Evolutionary conservation across 2,329 filamentous ascomycete genomes (phyloP), one percentile per base, ranked within the genome.

Genomic region (Fusarium keratoplasticum): DNA sequence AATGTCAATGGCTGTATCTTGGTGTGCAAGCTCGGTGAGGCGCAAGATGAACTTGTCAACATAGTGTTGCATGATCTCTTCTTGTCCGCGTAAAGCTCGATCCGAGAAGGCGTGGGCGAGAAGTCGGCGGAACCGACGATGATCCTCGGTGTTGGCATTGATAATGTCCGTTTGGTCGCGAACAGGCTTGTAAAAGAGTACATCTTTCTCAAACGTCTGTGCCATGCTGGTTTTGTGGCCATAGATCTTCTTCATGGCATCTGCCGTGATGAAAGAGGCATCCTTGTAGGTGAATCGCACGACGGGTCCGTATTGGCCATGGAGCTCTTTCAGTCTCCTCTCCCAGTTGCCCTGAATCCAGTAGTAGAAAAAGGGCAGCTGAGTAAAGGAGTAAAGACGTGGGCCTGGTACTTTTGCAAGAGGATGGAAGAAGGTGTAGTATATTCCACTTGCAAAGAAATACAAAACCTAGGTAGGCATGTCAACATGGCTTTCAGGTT

Each of bases 231-330:
- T 40, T 13, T 40, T 59, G 18, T 59, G 55, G 3, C 55, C 55
- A 6, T 59, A 59, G 4, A 59, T 59, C 55, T 59, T 59, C 55
- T 59, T 59, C n/a, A 59, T 36, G 55, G 55, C 55, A 18, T 59
- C 22, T 29, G 22, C 35, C 11, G 55, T 38, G 16, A 40, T 59
- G 2, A 59, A 59, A 2, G 55, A 59, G 6, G 40, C 35, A 5
- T 59, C 55, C 10, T 40, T 59, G 22, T 59, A 22, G 25, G 55
- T 59, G 55, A 18, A 59, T 59, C 55, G n/a, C 16, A 59, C 35
- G 7, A 25, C 22, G 7, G 35, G 55, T 1, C 55, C 55, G 22
- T 40, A 59, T 6, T 40, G 11, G 16, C 40, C 33, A 36, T 59
- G 55, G 11, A 59, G 22, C 7, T 59, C 31, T 4, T 59, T 36